Percentiles rank a stretch among this genome's conserved stretches.
These are phyloP conservation scores for Breynia disticha DNA, from an alignment of 441 rosid species.

Conservation along the genomic window DNA sequence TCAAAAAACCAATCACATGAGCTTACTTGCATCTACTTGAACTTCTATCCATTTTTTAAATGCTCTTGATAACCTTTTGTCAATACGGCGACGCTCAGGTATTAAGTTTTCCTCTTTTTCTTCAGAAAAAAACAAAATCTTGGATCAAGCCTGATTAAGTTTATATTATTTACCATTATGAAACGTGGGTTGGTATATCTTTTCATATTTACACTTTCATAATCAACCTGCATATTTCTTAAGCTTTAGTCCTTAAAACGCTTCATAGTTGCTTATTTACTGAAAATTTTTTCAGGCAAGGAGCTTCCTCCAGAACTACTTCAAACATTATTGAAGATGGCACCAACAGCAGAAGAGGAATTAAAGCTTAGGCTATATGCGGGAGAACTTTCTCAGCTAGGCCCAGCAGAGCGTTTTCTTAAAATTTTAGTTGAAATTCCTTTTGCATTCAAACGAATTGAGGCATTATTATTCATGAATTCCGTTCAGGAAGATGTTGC, in stretches of 20 bases:
- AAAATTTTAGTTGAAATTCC: slow-evolving; percentile 77
- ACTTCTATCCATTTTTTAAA: too few relatives aligned
- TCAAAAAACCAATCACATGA: too few relatives aligned
- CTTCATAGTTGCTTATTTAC: slow-evolving; percentile 2
- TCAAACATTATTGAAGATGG: slow-evolving; percentile 82
- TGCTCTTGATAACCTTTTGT: too few relatives aligned
- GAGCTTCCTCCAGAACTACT: slow-evolving; percentile 88
- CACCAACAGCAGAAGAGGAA: slow-evolving; percentile 84
- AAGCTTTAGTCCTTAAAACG: too few relatives aligned
- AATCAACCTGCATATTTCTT: too few relatives aligned
- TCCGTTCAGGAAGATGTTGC: slow-evolving; percentile 67
- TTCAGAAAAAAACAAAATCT: neutral
- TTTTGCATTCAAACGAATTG: slow-evolving; percentile 68
- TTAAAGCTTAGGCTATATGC: slow-evolving; percentile 71
- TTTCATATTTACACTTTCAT: too few relatives aligned
- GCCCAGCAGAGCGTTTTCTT: slow-evolving; percentile 88
- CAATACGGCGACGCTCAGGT: too few relatives aligned
- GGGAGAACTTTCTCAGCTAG: slow-evolving; percentile 67
- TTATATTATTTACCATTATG: too few relatives aligned
- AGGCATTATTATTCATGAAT: slow-evolving; percentile 69
- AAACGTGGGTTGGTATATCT: too few relatives aligned
- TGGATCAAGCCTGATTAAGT: too few relatives aligned
- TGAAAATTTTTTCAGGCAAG: slow-evolving; percentile 42
- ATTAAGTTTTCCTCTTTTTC: neutral
- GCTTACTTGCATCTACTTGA: too few relatives aligned